Evolutionary conservation across 2,329 filamentous ascomycete genomes (phyloP), one percentile per base, ranked within the genome.

Genomic region (Fusarium clavum): DNA sequence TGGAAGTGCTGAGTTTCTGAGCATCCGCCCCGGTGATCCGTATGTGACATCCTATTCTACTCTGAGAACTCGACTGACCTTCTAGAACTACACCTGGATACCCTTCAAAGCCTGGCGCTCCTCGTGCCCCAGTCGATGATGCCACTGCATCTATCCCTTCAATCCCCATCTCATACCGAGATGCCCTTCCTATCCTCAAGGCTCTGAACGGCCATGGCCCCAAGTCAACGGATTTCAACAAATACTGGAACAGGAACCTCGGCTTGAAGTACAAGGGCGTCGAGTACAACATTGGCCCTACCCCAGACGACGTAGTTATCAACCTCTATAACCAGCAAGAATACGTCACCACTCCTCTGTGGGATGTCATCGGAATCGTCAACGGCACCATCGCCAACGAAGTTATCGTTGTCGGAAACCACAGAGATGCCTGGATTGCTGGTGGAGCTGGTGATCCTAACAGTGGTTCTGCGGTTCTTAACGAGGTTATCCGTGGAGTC

Each of bases 361-460:
- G 94, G 94, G 92, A 99, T 77, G 93, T 96, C 4, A 95, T 98
- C 70, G 95, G 95, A 46, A 85, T 96, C 47, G 93, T 99, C 78
- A 97, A 97, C 74, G 96, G 95, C 12, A 92, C 91, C 1, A 89
- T 96, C 38, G 84, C 90, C 0, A 90, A 97, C 73, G 94, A 98
- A 76, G 94, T 97, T 2, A 85, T 99, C 47, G 86, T 99, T 6
- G 83, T 98, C 32, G 94, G 94, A n/a, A 97, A 97, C 76, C 94
- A 97, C 77, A 89, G 94, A 34, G 94, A 97, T 80, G 93, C 94
- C 0, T 97, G 93, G 93, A 91, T 95, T 74, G 90, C 91, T 22
- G 93, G 93, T n/a, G 93, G 93, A 25, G 92, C 92, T 18, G 92
- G 86, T 14, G 93, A 97, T 73, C 93, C 93, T 2, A 95, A 95